phyloP scores from a whole-genome alignment of 495 filamentous ascomycete species.

The Trichoderma erinaceum region DNA sequence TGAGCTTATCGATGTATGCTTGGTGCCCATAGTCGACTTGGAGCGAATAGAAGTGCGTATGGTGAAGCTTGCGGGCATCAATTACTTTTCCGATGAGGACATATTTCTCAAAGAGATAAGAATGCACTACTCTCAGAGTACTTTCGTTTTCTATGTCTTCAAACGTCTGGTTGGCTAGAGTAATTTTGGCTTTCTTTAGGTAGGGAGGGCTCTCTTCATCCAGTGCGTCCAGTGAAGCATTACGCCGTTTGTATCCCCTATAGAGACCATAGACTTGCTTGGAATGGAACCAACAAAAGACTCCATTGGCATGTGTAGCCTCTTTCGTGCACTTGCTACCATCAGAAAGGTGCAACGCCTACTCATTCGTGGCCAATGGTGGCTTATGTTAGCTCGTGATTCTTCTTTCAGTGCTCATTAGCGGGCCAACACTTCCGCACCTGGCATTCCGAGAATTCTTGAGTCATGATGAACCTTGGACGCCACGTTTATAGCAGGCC shows the following conservation, averaged over 20 bases:
- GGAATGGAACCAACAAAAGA: conserved; percentile 46
- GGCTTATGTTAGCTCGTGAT: neutral
- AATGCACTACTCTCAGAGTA: conserved; percentile 37
- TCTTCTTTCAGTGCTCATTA: neutral
- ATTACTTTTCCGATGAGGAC: conserved; percentile 46
- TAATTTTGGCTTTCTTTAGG: conserved; percentile 26
- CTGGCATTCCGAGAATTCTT: neutral
- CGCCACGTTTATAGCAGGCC: no score
- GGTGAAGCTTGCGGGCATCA: conserved; percentile 46
- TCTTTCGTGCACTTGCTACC: conserved; percentile 28
- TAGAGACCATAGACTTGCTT: conserved; percentile 45
- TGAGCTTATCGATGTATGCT: conserved; percentile 41
- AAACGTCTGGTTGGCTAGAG: conserved; percentile 41
- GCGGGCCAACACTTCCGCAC: neutral
- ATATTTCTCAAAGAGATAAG: conserved; percentile 37
- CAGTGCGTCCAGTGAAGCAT: conserved; percentile 38
- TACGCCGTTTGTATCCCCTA: conserved; percentile 44
- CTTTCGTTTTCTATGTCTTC: conserved; percentile 31
- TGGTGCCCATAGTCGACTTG: conserved; percentile 41
- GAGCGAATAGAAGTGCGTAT: conserved; percentile 46
- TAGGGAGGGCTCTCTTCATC: conserved; percentile 31
- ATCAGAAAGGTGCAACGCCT: conserved; percentile 39
- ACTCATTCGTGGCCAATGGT: neutral
- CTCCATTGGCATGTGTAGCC: conserved; percentile 35
- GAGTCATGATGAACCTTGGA: neutral